A percentile compares a stretch with the other conserved stretches of the same genome.
Evolutionary conservation across 768 basidiomycete genomes (phyloP).

Genomic region (Hygrophoropsis aurantiaca): DNA sequence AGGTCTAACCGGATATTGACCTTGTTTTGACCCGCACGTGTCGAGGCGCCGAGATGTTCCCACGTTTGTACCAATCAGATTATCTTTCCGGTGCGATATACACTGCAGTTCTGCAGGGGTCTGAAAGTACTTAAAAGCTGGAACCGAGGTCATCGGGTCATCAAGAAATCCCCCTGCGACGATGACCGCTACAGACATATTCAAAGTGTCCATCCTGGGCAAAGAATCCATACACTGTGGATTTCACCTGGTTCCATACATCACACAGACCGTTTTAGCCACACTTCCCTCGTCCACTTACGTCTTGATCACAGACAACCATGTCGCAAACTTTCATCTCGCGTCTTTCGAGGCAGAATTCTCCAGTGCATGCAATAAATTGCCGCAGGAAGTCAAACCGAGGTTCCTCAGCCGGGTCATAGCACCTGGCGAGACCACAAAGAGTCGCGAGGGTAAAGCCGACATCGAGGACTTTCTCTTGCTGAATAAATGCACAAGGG

Average conservation of each 20-base stretch:
- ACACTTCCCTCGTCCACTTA: slow-evolving; percentile 81
- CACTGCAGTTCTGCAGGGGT: neutral
- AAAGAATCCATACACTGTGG: slow-evolving; percentile 91
- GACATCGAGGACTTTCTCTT: slow-evolving; percentile 92
- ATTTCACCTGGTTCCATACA: slow-evolving; percentile 89
- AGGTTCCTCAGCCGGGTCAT: slow-evolving; percentile 80
- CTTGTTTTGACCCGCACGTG: too few species aligned
- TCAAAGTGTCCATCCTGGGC: slow-evolving; percentile 82
- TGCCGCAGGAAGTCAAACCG: slow-evolving; percentile 32
- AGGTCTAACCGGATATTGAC: neutral
- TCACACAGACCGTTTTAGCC: slow-evolving; percentile 68
- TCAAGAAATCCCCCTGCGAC: slow-evolving; percentile 9
- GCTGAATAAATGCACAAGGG: slow-evolving; percentile 84
- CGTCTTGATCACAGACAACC: slow-evolving; percentile 89
- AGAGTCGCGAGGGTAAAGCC: slow-evolving; percentile 89
- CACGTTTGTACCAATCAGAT: neutral
- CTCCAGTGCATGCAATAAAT: slow-evolving; percentile 33
- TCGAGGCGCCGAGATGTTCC: neutral
- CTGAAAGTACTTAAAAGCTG: neutral
- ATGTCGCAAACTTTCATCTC: slow-evolving; percentile 83
- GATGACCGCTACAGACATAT: slow-evolving; percentile 49
- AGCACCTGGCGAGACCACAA: slow-evolving; percentile 89
- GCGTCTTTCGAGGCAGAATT: slow-evolving; percentile 68
- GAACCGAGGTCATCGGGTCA: neutral
- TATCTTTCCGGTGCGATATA: neutral